phyloP scores from a whole-genome alignment of 805 yeast genomes.

The Grigorovia yakushimaensis region DNA sequence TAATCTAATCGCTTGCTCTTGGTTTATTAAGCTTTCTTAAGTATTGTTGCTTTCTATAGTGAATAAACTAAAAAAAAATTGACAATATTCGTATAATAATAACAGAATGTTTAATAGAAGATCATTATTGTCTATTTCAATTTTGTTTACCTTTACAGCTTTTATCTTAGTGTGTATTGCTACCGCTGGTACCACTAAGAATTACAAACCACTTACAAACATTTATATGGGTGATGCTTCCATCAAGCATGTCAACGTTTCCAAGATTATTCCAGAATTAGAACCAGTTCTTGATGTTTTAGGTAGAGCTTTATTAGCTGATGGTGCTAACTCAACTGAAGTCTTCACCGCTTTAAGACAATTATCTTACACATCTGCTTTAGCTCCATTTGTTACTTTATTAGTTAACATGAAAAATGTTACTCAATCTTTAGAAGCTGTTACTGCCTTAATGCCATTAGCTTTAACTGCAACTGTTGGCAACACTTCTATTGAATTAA shows the following conservation, averaged over 20 bases:
- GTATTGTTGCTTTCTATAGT: background rate
- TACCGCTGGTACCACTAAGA: conserved; percentile 25
- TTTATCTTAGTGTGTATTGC: conserved; percentile 24
- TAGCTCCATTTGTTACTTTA: conserved; percentile 22
- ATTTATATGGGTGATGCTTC: conserved; percentile 27
- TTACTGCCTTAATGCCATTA: conserved; percentile 22
- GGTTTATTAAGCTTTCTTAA: too few species aligned
- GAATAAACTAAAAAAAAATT: background rate
- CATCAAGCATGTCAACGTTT: conserved; percentile 25
- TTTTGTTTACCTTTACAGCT: conserved; percentile 19
- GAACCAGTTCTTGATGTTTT: conserved; percentile 21
- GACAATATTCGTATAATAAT: background rate
- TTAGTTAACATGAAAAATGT: conserved; percentile 18
- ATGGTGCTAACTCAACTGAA: conserved; percentile 11
- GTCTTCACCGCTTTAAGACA: conserved; percentile 19
- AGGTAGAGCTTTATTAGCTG: conserved; percentile 20
- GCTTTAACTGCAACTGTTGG: conserved; percentile 13
- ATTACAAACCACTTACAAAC: conserved; percentile 23
- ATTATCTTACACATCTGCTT: conserved; percentile 20
- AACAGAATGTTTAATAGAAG: conserved; percentile 3
- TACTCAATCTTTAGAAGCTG: conserved; percentile 17
- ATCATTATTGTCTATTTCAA: conserved; percentile 2
- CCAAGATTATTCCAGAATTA: conserved; percentile 26
- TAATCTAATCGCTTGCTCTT: too few species aligned
- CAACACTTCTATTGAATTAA: conserved; percentile 9